phyloP scores from a whole-genome alignment of 129 eudicot genomes.

The Daucus carota region DNA sequence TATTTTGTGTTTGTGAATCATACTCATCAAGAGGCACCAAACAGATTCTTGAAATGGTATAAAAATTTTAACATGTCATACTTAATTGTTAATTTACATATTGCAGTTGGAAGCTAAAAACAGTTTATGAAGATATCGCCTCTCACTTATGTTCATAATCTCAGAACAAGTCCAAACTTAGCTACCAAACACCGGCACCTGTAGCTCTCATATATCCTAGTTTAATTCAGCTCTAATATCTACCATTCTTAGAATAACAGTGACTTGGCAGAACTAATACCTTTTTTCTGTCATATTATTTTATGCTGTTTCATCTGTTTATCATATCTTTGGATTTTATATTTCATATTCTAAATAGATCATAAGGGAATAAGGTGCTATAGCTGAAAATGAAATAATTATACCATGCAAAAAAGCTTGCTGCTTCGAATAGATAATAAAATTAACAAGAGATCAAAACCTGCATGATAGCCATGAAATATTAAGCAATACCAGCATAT shows the following conservation, averaged over 20 bases:
- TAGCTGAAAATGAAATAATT: not conserved
- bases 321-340: not conserved
- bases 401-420: not conserved
- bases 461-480: not conserved
- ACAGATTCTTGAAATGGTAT: slow-evolving; percentile 54
- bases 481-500: not conserved
- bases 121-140: not conserved
- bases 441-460: not conserved
- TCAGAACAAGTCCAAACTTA: not conserved
- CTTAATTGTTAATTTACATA: slow-evolving; percentile 22
- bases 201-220: slow-evolving; percentile 5
- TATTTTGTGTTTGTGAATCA: slow-evolving; percentile 22
- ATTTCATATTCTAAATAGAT: not conserved
- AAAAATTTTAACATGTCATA: slow-evolving; percentile 40
- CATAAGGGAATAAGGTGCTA: not conserved
- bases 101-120: not conserved
- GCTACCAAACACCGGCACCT: slow-evolving; percentile 7
- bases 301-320: slow-evolving; percentile 24
- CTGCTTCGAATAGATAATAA: not conserved
- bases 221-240: not conserved
- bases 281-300: slow-evolving; percentile 2
- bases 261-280: slow-evolving; percentile 6
- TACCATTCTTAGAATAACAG: not conserved
- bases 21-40: slow-evolving; percentile 40
- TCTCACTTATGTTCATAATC: slow-evolving; percentile 9